Conservation (phyloP, 495 filamentous ascomycete species). For the Penicillium crystallinum region DNA sequence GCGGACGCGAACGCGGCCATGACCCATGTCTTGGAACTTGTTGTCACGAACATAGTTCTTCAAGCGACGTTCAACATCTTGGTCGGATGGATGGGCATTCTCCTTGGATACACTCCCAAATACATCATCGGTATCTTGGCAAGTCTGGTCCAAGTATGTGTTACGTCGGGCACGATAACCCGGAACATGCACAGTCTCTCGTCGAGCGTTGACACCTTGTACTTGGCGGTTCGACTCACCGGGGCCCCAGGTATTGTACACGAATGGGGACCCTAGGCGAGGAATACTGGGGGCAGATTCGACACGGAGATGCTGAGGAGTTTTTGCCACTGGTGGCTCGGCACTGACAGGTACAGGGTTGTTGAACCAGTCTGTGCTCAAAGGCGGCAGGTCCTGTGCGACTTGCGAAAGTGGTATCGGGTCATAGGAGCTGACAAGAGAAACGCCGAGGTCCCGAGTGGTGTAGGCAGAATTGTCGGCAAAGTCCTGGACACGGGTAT, state of each 20-base stretch:
- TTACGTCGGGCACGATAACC: slow-evolving; percentile 44
- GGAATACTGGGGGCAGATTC: slow-evolving; percentile 26
- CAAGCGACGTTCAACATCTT: slow-evolving; percentile 43
- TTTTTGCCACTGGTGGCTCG: not conserved
- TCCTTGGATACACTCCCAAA: slow-evolving; percentile 38
- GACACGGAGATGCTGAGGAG: slow-evolving; percentile 19
- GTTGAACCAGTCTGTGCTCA: slow-evolving; percentile 33
- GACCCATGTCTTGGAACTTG: slow-evolving; percentile 38
- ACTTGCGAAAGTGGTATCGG: slow-evolving; percentile 65
- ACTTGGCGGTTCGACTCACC: slow-evolving; percentile 34
- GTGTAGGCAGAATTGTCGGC: slow-evolving; percentile 42
- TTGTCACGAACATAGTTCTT: slow-evolving; percentile 45
- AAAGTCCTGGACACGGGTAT: slow-evolving; percentile 18
- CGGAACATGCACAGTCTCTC: slow-evolving; percentile 43
- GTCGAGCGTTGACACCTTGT: slow-evolving; percentile 28
- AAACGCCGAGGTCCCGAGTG: slow-evolving; percentile 79
- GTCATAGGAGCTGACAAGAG: slow-evolving; percentile 73
- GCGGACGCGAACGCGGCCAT: slow-evolving; percentile 46
- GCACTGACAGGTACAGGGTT: slow-evolving; percentile 18
- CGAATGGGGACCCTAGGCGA: slow-evolving; percentile 53
- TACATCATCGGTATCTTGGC: slow-evolving; percentile 50
- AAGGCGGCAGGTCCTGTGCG: slow-evolving; percentile 31
- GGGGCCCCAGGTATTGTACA: slow-evolving; percentile 53
- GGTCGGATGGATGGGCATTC: slow-evolving; percentile 42
- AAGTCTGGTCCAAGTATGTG: slow-evolving; percentile 40